A percentile compares a stretch with the other conserved stretches of the same genome.
These are phyloP conservation scores for Geopyxis carbonaria DNA, from an alignment of 495 filamentous ascomycete genomes.

Conservation along the genomic window DNA sequence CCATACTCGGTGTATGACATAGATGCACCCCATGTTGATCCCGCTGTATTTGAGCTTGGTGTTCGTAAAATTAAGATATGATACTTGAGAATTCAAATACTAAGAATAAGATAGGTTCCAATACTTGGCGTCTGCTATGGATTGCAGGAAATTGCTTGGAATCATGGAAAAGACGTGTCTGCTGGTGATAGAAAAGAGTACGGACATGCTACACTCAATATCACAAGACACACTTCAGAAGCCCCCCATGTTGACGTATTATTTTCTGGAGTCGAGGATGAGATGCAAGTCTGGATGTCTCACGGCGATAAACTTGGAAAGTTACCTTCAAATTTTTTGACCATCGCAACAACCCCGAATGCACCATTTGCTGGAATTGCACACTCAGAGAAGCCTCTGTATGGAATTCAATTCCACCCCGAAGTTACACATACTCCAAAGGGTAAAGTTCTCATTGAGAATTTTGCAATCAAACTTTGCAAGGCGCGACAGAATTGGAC, in stretches of 20 bases:
- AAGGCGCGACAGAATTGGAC: slow-evolving; percentile 56
- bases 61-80: slow-evolving; percentile 14
- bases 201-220: slow-evolving; percentile 43
- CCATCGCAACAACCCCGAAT: slow-evolving; percentile 57
- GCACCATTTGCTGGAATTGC: slow-evolving; percentile 69
- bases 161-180: slow-evolving; percentile 51
- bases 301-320: slow-evolving; percentile 68
- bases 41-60: slow-evolving; percentile 58
- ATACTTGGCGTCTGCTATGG: slow-evolving; percentile 71
- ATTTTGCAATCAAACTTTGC: slow-evolving; percentile 73
- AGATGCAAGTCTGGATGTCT: slow-evolving; percentile 66
- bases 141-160: slow-evolving; percentile 67
- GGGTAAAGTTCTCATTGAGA: slow-evolving; percentile 49
- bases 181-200: slow-evolving; percentile 58
- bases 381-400: slow-evolving; percentile 48
- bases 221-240: slow-evolving; percentile 32
- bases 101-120: slow-evolving; percentile 30
- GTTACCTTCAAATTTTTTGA: slow-evolving; percentile 53
- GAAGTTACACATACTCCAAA: slow-evolving; percentile 57
- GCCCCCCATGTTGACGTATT: slow-evolving; percentile 49
- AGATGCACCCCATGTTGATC: slow-evolving; percentile 60
- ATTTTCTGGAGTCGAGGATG: slow-evolving; percentile 50
- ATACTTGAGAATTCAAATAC: background rate
- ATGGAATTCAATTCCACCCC: slow-evolving; percentile 75
- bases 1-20: slow-evolving; percentile 59